Evolutionary conservation across 2,329 filamentous ascomycete genomes (phyloP).

Genomic region (Calonectria crousiana): DNA sequence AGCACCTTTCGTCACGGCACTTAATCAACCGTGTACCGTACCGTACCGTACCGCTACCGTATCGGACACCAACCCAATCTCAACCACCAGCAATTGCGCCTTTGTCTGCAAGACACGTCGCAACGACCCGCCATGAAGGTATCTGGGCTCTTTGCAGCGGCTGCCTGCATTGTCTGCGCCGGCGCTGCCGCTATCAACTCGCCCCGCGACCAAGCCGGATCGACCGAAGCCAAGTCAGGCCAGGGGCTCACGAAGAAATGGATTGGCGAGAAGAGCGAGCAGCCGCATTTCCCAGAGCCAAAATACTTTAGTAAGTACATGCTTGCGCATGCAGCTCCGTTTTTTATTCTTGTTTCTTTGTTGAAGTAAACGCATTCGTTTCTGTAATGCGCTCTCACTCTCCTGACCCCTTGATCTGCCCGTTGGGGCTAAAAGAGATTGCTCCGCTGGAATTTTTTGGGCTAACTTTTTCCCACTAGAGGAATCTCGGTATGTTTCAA

Average conservation of each 20-base stretch:
- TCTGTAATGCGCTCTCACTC: background rate
- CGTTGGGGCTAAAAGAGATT: background rate
- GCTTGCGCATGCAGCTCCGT: background rate
- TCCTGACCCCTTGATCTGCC: background rate
- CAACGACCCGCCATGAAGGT: slow-evolving; percentile 13
- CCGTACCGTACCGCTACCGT: background rate
- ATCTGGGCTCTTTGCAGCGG: background rate
- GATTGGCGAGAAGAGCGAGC: slow-evolving; percentile 13
- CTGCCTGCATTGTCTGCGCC: slow-evolving; percentile 15
- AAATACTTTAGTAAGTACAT: slow-evolving; percentile 34
- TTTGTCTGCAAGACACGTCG: background rate
- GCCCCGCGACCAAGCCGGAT: background rate
- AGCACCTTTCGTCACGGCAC: background rate
- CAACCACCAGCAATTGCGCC: background rate
- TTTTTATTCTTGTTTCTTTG: background rate
- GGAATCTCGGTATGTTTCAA: slow-evolving; percentile 37
- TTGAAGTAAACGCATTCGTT: background rate
- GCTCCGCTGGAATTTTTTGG: background rate
- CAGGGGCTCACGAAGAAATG: slow-evolving; percentile 19
- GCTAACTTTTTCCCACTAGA: slow-evolving; percentile 29
- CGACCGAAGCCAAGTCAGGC: background rate
- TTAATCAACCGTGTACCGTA: background rate
- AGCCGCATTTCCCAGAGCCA: slow-evolving; percentile 30
- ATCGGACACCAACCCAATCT: background rate
- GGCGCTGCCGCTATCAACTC: slow-evolving; percentile 22